A percentile compares a stretch with the other conserved stretches of the same genome.
Evolutionary conservation across 2,329 filamentous ascomycete species (phyloP).

Genomic region (Thyridium curvatum): DNA sequence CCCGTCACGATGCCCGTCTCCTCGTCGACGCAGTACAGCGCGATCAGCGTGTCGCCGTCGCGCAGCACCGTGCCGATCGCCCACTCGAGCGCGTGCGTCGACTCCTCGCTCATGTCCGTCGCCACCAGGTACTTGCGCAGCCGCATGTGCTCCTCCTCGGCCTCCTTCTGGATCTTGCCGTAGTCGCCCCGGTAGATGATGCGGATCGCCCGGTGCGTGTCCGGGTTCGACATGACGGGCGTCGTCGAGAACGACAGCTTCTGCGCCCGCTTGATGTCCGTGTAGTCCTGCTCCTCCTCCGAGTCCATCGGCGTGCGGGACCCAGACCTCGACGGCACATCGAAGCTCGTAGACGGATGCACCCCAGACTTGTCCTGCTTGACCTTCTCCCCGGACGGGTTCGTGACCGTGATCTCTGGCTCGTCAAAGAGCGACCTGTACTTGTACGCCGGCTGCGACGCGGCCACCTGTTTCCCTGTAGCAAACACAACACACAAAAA

Average conservation of each 20-base stretch:
- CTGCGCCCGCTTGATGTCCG: constrained; percentile 83
- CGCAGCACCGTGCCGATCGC: constrained; percentile 91
- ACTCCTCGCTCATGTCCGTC: constrained; percentile 89
- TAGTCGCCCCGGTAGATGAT: constrained; percentile 91
- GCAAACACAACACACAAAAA: too few relatives aligned
- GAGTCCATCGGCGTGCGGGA: constrained; percentile 61
- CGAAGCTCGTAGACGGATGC: constrained; percentile 82
- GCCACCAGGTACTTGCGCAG: constrained; percentile 92
- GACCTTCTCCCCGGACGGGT: constrained; percentile 54
- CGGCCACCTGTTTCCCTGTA: constrained; percentile 46
- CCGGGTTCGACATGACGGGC: constrained; percentile 67
- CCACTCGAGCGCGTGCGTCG: constrained; percentile 94
- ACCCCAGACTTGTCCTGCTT: constrained; percentile 52
- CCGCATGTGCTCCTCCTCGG: constrained; percentile 70
- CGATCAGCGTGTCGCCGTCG: constrained; percentile 89
- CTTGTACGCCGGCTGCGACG: constrained; percentile 42
- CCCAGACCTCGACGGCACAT: constrained; percentile 54
- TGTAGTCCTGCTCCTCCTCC: constrained; percentile 78
- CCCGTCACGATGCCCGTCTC: constrained; percentile 56
- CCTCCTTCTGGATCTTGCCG: constrained; percentile 65
- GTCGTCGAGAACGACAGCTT: constrained; percentile 77
- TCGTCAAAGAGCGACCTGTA: constrained; percentile 61
- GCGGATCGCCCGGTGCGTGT: constrained; percentile 74
- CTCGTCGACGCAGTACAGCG: constrained; percentile 90
- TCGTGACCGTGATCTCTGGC: constrained; percentile 59